Base-by-base conservation (phyloP, 192 early-diverging fungal genomes). In the Umbelopsis sp. region DNA sequence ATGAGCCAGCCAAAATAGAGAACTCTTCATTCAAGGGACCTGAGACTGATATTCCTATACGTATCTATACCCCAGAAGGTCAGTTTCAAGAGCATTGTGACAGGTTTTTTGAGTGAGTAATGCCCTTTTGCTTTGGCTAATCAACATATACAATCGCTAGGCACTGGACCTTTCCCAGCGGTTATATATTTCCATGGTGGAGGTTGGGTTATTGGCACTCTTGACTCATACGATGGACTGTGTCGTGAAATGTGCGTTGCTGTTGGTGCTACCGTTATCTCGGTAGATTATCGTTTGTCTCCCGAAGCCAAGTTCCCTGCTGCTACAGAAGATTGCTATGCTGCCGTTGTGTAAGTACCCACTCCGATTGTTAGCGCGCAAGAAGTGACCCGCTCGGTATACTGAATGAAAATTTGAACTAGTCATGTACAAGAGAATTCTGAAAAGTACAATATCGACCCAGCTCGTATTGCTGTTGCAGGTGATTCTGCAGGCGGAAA, bases 401-500 rank as follows among this genome's bases (percentile, higher is more conserved):
- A 41, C 5, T 49, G 48, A 49, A 49, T 49, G 48, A 49, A 16
- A 41, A 9, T 12, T 35, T 11, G 16, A 30, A 30, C 18, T 33
- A 61, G 55, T 18, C 74, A 75, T 50, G 68, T 82, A 9, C 10
- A 82, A 30, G 47, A 65, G 5, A 70, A 71, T 46, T 2, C 58
- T 3, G 27, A 49, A 21, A 64, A 10, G 22, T 68, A 55, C 70
- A 76, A 83, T 6, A 79, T 84, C 51, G 21, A 66, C 48, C 74
- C 78, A 0, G 41, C 67, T 7, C 75, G 85, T 68, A 82, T 87
- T 68, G 71, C 80, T 3, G 46, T 87, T 21, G 78, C 80, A 5
- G 85, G 85, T 16, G 85, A 87, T 66, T 80, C 80, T 51, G 79
- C 85, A 0, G 85, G 85, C 20, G 84, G 85, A 21, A 85, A 87